Conservation (phyloP, 2,329 filamentous ascomycete genomes). For the Eutypella sp. region DNA sequence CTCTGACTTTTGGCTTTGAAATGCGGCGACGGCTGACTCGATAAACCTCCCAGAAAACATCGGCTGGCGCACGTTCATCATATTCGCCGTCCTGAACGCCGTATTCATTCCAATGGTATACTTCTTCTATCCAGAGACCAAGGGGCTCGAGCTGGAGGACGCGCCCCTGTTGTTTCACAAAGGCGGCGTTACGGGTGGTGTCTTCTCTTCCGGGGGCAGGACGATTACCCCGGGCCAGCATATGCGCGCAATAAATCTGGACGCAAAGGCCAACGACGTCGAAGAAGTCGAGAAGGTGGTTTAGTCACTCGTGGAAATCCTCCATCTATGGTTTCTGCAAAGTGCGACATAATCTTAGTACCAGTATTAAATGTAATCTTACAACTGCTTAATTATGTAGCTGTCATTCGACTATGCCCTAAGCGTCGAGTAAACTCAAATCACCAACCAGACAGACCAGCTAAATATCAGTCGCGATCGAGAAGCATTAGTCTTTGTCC, state of each 20-base stretch:
- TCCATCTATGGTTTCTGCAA: too few species aligned
- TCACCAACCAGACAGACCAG: not conserved
- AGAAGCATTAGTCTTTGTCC: not conserved
- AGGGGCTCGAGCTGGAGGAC: conserved; percentile 38
- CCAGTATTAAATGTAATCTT: too few species aligned
- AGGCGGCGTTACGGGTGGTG: conserved; percentile 31
- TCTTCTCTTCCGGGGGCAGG: conserved; percentile 25
- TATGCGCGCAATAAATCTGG: conserved; percentile 21
- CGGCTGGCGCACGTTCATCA: conserved; percentile 21
- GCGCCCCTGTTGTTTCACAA: conserved; percentile 33
- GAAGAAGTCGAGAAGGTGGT: conserved; percentile 1
- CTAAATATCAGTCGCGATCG: not conserved
- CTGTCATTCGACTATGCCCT: too few species aligned
- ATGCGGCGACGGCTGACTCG: too few species aligned
- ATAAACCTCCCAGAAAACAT: conserved; percentile 26
- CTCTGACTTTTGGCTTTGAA: too few species aligned
- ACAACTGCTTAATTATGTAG: too few species aligned
- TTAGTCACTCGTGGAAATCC: not conserved
- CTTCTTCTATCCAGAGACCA: conserved; percentile 40
- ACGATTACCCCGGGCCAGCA: conserved; percentile 27
- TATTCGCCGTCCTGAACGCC: conserved; percentile 22
- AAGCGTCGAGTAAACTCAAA: not conserved
- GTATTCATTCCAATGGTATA: conserved; percentile 31
- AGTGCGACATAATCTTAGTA: too few species aligned
- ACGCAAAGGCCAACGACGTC: not conserved